Conservation (phyloP, 202 grass and related monocot genomes). For the Setaria viridis region DNA sequence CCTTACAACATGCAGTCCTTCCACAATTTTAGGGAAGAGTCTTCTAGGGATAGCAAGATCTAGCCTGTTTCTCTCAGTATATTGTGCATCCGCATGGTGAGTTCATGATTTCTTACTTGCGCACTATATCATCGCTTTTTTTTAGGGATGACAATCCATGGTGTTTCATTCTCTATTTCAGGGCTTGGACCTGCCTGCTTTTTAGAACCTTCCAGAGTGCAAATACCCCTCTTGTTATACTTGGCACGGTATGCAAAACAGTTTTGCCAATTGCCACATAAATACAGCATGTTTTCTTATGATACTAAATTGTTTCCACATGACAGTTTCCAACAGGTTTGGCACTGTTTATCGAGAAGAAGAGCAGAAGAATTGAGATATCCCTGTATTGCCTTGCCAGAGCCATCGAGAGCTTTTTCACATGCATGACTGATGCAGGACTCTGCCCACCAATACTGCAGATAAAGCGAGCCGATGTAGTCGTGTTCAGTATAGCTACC, state of each 20-base stretch:
- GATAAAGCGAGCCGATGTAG: conserved; percentile 82
- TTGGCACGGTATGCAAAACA: conserved; percentile 65
- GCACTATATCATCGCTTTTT: conserved; percentile 23
- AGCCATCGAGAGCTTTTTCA: conserved; percentile 93
- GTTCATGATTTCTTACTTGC: conserved; percentile 4
- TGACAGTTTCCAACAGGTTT: conserved; percentile 80
- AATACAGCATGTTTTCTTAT: conserved; percentile 1
- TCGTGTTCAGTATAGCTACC: conserved; percentile 83
- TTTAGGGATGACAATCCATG: conserved; percentile 29
- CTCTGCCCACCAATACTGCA: conserved; percentile 75
- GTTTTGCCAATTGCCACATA: conserved; percentile 4
- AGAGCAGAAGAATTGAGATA: conserved; percentile 89
- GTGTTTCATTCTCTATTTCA: conserved; percentile 55
- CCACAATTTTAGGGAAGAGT: conserved; percentile 91
- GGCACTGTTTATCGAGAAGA: conserved; percentile 94
- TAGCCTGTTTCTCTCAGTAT: conserved; percentile 88
- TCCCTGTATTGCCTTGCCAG: conserved; percentile 91
- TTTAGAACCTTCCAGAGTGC: conserved; percentile 76
- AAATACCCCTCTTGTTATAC: conserved; percentile 72
- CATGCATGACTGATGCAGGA: conserved; percentile 77
- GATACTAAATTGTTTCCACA: conserved; percentile 39
- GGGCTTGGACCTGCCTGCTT: conserved; percentile 91
- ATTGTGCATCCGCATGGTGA: conserved; percentile 93
- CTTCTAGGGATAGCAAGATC: conserved; percentile 86
- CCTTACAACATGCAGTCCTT: conserved; percentile 63